Evolutionary conservation across 768 basidiomycete genomes (phyloP).

Genomic region (Scleroderma citrinum): DNA sequence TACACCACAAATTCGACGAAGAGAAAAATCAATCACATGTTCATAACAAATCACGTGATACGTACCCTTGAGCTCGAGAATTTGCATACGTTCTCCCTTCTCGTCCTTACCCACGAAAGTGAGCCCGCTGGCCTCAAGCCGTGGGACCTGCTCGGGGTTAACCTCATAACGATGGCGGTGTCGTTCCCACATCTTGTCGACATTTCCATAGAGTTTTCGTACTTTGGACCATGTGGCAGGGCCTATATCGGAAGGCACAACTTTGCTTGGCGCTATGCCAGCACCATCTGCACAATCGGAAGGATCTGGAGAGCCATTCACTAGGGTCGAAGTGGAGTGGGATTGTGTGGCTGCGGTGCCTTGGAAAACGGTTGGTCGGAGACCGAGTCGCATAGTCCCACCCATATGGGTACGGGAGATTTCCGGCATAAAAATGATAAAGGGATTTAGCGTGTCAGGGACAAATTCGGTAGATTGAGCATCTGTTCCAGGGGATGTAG

Average conservation of each 20-base stretch:
- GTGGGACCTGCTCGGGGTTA: conserved; percentile 80
- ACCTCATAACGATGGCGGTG: conserved; percentile 97
- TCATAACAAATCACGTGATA: conserved; percentile 14
- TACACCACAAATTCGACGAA: background rate
- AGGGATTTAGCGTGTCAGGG: conserved; percentile 52
- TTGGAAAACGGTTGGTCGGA: conserved; percentile 92
- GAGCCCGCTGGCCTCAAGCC: conserved; percentile 67
- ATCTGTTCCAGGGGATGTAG: conserved; percentile 34
- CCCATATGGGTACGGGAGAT: conserved; percentile 98
- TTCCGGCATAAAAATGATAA: conserved; percentile 98
- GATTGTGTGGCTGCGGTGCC: conserved; percentile 23
- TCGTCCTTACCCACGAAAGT: conserved; percentile 87
- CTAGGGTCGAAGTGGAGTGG: conserved; percentile 7
- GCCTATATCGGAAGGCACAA: conserved; percentile 14
- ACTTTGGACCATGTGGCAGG: conserved; percentile 67
- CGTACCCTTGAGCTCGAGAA: conserved; percentile 76
- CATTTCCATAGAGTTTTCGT: conserved; percentile 79
- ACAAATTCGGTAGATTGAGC: conserved; percentile 86
- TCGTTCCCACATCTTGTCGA: conserved; percentile 85
- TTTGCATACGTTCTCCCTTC: conserved; percentile 95
- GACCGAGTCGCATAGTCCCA: conserved; percentile 98
- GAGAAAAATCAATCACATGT: background rate
- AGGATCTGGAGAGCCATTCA: conserved; percentile 6
- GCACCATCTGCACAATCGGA: conserved; percentile 5
- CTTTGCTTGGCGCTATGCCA: background rate